phyloP scores from a whole-genome alignment of 2,329 filamentous ascomycete genomes.

The Cladophialophora immunda region DNA sequence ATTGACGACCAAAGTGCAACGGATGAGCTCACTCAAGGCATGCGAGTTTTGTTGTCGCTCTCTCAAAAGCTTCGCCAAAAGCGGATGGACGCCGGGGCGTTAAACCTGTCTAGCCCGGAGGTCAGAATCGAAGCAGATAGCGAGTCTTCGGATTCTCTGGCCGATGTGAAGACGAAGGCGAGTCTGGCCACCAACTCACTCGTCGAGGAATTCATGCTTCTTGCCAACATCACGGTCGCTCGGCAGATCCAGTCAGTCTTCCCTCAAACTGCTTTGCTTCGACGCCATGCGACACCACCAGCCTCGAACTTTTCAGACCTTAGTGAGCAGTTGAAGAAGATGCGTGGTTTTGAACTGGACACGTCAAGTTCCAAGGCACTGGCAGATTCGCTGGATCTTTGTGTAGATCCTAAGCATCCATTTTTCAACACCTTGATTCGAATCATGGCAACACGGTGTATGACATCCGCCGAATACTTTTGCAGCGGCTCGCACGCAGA shows the following conservation, averaged over 20 bases:
- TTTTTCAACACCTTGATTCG: slow-evolving; percentile 99
- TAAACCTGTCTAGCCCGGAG: slow-evolving; percentile 97
- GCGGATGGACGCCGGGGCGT: slow-evolving; percentile 92
- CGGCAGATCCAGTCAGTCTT: slow-evolving; percentile 89
- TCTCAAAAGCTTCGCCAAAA: slow-evolving; percentile 95
- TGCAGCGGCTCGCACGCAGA: slow-evolving; percentile 92
- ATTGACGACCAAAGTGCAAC: slow-evolving; percentile 89
- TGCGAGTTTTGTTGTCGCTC: slow-evolving; percentile 84
- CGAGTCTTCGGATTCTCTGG: slow-evolving; percentile 90
- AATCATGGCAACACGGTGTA: slow-evolving; percentile 97
- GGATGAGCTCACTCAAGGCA: slow-evolving; percentile 88
- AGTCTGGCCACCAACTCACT: slow-evolving; percentile 95
- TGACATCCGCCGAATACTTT: slow-evolving; percentile 99
- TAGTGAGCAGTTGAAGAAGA: slow-evolving; percentile 86
- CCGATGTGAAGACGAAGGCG: slow-evolving; percentile 92
- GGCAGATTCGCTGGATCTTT: slow-evolving; percentile 88
- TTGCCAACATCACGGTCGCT: slow-evolving; percentile 95
- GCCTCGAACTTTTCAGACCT: slow-evolving; percentile 98
- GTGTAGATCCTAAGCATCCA: slow-evolving; percentile 79
- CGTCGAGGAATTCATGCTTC: slow-evolving; percentile 98
- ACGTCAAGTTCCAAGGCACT: slow-evolving; percentile 91
- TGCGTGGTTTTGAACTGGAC: slow-evolving; percentile 79
- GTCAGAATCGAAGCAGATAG: slow-evolving; percentile 88
- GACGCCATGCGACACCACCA: slow-evolving; percentile 89
- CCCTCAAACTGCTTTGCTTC: slow-evolving; percentile 92